Conservation (phyloP, 495 filamentous ascomycete genomes). For the Penicillium egyptiacum region DNA sequence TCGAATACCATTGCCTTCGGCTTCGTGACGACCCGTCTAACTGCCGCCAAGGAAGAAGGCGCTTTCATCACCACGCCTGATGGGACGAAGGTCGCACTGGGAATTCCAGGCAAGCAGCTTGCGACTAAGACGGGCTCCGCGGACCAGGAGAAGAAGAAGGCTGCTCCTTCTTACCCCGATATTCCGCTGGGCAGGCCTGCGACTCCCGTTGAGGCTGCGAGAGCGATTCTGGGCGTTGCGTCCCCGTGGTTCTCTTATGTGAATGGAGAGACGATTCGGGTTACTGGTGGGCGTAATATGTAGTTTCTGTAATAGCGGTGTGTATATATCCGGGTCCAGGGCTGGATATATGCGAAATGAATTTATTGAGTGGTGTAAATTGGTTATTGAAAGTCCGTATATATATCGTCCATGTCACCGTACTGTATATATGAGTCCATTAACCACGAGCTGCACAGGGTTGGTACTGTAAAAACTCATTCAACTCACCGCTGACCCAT, state of each 20-base stretch:
- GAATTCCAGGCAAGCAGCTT: conserved; percentile 65
- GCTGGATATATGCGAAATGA: not conserved
- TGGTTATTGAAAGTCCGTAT: not conserved
- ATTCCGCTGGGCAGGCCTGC: conserved; percentile 77
- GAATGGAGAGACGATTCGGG: conserved; percentile 78
- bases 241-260: conserved; percentile 81
- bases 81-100: conserved; percentile 73
- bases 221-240: conserved; percentile 73
- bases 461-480: conserved; percentile 1
- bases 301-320: conserved; percentile 33
- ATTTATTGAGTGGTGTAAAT: not conserved
- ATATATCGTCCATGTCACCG: not conserved
- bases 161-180: conserved; percentile 49
- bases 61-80: conserved; percentile 73
- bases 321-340: not conserved
- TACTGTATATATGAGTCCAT: not conserved
- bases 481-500: not conserved
- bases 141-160: conserved; percentile 29
- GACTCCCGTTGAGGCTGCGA: conserved; percentile 74
- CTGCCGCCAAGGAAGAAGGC: conserved; percentile 75
- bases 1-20: conserved; percentile 85
- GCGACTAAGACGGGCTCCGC: conserved; percentile 35
- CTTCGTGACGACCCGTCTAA: conserved; percentile 73
- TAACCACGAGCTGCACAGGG: not conserved
- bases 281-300: conserved; percentile 83